Base-by-base conservation (phyloP, 1,284 basidiomycete genomes). In the Marasmius oreades region DNA sequence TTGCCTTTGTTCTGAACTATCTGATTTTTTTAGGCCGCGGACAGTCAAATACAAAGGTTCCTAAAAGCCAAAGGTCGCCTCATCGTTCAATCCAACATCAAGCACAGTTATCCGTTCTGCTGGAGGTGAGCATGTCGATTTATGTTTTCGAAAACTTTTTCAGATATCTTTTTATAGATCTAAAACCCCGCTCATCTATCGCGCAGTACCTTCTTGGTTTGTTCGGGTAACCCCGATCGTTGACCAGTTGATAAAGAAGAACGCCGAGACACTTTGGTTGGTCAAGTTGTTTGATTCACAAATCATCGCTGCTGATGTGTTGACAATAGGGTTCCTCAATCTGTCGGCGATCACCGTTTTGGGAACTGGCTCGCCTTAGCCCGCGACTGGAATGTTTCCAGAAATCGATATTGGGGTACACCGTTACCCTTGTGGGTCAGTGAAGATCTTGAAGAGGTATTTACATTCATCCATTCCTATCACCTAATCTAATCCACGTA, bases 321-420 rank as follows among this genome's bases (percentile, higher is more conserved):
- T 12, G 7, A 42, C 18, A 51, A 54, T 20, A 92, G 90, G 91
- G 96, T 99, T 11, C 97, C 97, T 3, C 86, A 90, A 64, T 80
- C 78, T 63, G 88, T 99, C 51, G 92, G 95, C 10, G 95, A 98
- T 59, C 87, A 90, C 62, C 84, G 96, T 52, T 99, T 99, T 69
- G 95, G 94, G 24, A 96, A 93, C 71, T 99, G 97, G 97, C 79
- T 99, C 57, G 88, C 92, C 51, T 98, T 97, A 71, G 97, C 97
- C 11, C 85, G 96, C 33, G 97, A 99, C 70, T 99, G 97, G 97
- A 99, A 98, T 70, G 82, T 99, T 62, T 97, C 95, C n/a, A 83
- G 97, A 62, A 99, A 99, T 78, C 85, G 97, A 58, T 99, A 98
- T 73, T 99, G 96, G 96, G 97, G 96, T 45, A 99, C 96, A 6